Conservation (phyloP, 164 flowering plant genomes). For the Chimonanthus salicifolius region DNA sequence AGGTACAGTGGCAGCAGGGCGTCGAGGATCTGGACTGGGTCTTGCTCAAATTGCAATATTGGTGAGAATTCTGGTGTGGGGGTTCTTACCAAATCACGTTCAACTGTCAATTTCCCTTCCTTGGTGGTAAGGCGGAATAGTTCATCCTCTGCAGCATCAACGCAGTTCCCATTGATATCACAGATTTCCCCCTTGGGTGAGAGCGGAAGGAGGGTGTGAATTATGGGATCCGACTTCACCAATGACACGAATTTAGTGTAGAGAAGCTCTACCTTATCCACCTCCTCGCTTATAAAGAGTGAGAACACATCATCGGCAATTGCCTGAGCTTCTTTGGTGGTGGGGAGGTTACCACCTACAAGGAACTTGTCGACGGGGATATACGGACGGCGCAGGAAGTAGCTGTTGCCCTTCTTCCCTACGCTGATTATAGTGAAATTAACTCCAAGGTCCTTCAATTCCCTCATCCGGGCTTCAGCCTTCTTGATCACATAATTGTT, state of each 20-base stretch:
- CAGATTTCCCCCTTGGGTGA: constrained; percentile 54
- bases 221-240: constrained; percentile 69
- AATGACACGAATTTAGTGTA: constrained; percentile 78
- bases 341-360: constrained; percentile 56
- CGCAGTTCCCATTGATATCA: constrained; percentile 63
- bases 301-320: constrained; percentile 84
- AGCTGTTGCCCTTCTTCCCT: constrained; percentile 76
- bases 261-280: constrained; percentile 85
- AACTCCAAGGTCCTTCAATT: constrained; percentile 54
- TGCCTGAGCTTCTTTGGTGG: constrained; percentile 79
- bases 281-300: constrained; percentile 76
- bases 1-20: constrained; percentile 83
- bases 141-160: constrained; percentile 78
- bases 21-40: constrained; percentile 93
- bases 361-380: constrained; percentile 51
- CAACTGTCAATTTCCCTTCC: constrained; percentile 74
- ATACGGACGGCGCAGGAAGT: constrained; percentile 43
- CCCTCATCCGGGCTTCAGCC: constrained; percentile 53
- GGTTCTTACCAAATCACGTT: constrained; percentile 38
- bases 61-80: constrained; percentile 35
- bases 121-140: constrained; percentile 70
- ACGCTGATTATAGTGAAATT: constrained; percentile 58
- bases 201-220: constrained; percentile 75
- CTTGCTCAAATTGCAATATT: constrained; percentile 77
- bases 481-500: constrained; percentile 55